Base-by-base conservation (phyloP, 768 basidiomycete species). In the Trametes punicea region DNA sequence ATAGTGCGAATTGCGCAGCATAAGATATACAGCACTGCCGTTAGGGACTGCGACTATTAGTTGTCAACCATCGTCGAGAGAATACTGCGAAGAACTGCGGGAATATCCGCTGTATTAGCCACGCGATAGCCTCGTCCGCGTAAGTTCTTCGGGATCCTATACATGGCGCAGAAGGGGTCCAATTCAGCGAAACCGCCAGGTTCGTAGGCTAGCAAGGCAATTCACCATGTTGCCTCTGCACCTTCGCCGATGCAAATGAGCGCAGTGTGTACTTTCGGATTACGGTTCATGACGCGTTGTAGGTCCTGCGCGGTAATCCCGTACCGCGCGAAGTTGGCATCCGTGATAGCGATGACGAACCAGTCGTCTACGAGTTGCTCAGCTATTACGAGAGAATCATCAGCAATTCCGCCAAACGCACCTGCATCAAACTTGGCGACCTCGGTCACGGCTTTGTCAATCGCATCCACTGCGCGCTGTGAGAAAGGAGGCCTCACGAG, bases 261-360 rank as follows among this genome's bases (percentile, higher is more conserved):
- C 0, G 84, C 83, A 5, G 83, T 83, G 55, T 85, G 79, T 16
- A 87, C 84, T 66, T 85, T 87, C 4, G 81, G 77, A 60, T 85
- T 74, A 16, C 75, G 71, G 46, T 76, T 80, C 82, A 86, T 85
- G 0, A 76, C 79, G 18, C 75, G 71, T 11, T 76, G 77, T 31
- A 87, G 65, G 34, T 85, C 79, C 54, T 83, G 82, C 4, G 79
- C 73, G 8, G 81, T 81, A 55, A 87, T 85, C 46, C 74, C 69
- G 64, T 87, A 87, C 36, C 83, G 74, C 21, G 73, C 78, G 56
- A 86, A 86, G 68, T 86, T 87, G 7, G 84, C 85, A 64, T 87
- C 84, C 72, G 85, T 85, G 44, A 87, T 80, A 4, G 82, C 80
- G 56, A 87, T 84, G 16, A 86, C 84, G 65, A 84, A 85, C 82